Evolutionary conservation across 148 eudicot species (phyloP).

Genomic region (Rheum nobile): DNA sequence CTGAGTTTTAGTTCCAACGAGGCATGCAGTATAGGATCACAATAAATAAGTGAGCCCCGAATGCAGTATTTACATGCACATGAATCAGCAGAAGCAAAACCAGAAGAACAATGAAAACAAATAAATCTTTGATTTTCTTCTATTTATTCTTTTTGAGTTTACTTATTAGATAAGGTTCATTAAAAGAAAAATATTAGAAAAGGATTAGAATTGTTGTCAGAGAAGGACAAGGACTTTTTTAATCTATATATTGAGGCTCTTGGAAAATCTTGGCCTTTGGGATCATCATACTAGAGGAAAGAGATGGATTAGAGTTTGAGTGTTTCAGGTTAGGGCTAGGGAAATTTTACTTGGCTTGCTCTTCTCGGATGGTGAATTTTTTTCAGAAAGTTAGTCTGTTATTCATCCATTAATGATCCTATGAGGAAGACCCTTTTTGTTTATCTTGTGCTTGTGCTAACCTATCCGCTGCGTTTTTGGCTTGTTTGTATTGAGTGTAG

Average conservation of each 20-base stretch:
- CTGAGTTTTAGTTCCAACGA: not conserved
- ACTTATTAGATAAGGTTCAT: not conserved
- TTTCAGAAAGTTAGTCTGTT: not conserved
- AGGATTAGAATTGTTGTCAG: not conserved
- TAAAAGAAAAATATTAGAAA: too few species aligned
- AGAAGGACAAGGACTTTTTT: not conserved
- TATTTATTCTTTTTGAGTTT: not conserved
- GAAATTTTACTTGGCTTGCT: not conserved
- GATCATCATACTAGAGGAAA: not conserved
- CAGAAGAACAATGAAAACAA: not conserved
- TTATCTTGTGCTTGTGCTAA: not conserved
- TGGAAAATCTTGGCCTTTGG: not conserved
- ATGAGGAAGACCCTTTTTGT: not conserved
- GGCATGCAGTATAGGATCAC: not conserved
- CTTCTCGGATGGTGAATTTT: not conserved
- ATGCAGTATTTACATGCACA: not conserved
- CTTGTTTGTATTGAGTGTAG: not conserved
- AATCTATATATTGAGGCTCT: not conserved
- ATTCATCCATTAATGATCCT: not conserved
- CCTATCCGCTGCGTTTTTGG: not conserved
- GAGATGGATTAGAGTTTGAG: not conserved
- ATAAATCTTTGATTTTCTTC: not conserved
- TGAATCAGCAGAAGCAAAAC: not conserved
- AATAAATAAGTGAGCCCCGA: not conserved
- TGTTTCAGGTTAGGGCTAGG: not conserved